A percentile compares a stretch with the other conserved stretches of the same genome.
Evolutionary conservation across 768 basidiomycete species (phyloP).

Genomic region (Leccinum fibrillosum): DNA sequence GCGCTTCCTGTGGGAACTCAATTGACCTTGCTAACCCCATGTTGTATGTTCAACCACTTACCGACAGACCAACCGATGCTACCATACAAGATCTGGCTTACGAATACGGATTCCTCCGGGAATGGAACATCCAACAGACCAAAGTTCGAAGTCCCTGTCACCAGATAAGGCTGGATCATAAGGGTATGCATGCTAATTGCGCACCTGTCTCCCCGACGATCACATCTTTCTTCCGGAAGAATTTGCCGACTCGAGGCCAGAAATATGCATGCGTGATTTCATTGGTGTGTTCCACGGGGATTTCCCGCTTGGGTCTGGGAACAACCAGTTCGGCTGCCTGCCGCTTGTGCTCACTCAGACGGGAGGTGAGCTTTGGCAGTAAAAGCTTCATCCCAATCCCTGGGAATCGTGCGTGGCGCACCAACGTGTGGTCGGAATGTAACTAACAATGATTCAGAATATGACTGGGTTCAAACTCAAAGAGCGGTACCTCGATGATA

Average conservation of each 20-base stretch:
- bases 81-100: conserved; percentile 86
- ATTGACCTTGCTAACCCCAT: neutral
- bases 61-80: conserved; percentile 90
- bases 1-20: conserved; percentile 43
- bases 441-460: conserved; percentile 41
- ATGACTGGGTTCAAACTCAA: neutral
- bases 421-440: conserved; percentile 69
- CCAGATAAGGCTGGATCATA: neutral
- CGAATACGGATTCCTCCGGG: conserved; percentile 61
- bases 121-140: conserved; percentile 80
- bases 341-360: conserved; percentile 41
- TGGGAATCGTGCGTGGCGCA: conserved; percentile 61
- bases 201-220: conserved; percentile 85
- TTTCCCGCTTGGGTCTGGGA: conserved; percentile 35
- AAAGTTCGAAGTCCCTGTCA: conserved; percentile 70
- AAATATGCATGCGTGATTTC: conserved; percentile 76
- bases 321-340: conserved; percentile 45
- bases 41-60: conserved; percentile 20
- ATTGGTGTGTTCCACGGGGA: conserved; percentile 50
- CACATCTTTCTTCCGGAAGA: conserved; percentile 72
- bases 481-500: conserved; percentile 56
- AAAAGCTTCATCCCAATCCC: conserved; percentile 74
- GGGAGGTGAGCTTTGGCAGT: conserved; percentile 66
- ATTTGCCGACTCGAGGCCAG: conserved; percentile 75
- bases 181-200: neutral